Evolutionary conservation across 345 rosid species (phyloP), one percentile per base, ranked within the genome.

Genomic region (Aquilaria malaccensis): DNA sequence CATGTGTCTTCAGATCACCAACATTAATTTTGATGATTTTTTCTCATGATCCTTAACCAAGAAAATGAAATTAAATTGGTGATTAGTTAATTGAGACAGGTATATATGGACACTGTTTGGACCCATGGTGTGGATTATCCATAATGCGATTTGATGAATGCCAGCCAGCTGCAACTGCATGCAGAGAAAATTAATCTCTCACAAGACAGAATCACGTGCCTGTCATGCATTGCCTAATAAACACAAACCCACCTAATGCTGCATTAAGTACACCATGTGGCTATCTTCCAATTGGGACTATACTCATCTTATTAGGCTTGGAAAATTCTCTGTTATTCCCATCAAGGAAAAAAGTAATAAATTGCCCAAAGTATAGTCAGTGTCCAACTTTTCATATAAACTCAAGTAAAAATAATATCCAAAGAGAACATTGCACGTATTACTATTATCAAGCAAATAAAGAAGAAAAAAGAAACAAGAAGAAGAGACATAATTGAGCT

Each of bases 191-290:
- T 4, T 37, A 37, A 15, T 15, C 15, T 15, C 33, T 55, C 2
- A 13, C 29, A 50, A 65, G 71, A 68, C 80, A 76, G 45, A 58
- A 57, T 55, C 81, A 74, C 67, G 78, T 71, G 75, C 43, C 52
- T 10, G 47, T 60, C 66, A 46, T 50, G 68, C 52, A 52, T 52
- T 50, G n/a, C 32, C 5, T 30, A 49, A 6, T 49, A 50, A 54
- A 60, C 62, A 6, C 43, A 50, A 50, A 59, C 61, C 67, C 63
- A 55, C 74, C 61, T 13, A 63, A 10, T 67, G 56, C 52, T 50
- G 66, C 76, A 65, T 58, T 64, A 64, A 73, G 51, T 30, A 49
- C 30, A 49, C 15, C 80, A 73, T 67, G 70, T 73, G 81, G 65
- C 56, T 13, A 60, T 50, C 50, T 41, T n/a, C 52, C 52, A 37